phyloP scores from a whole-genome alignment of 495 filamentous ascomycete species.

The Trichoderma gamsii region DNA sequence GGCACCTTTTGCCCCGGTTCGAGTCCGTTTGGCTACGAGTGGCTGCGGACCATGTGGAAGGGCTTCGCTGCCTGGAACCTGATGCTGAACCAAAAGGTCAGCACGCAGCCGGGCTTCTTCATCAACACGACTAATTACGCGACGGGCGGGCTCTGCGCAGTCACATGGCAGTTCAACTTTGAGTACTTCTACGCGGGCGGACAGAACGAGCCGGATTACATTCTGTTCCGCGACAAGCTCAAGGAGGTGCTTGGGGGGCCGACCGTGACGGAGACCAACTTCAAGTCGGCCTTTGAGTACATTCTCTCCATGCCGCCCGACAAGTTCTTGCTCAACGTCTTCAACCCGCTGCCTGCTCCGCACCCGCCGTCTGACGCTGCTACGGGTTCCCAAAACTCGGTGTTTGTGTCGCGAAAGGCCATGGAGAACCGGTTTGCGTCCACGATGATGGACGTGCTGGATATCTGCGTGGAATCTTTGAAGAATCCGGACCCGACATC shows the following conservation, averaged over 20 bases:
- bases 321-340: background rate
- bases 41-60: slow-evolving; percentile 13
- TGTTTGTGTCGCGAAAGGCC: slow-evolving; percentile 14
- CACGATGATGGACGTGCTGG: slow-evolving; percentile 16
- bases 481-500: slow-evolving; percentile 14
- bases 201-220: slow-evolving; percentile 12
- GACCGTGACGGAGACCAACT: background rate
- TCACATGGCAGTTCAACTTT: slow-evolving; percentile 14
- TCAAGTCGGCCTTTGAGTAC: background rate
- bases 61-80: slow-evolving; percentile 12
- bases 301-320: background rate
- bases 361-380: slow-evolving; percentile 10
- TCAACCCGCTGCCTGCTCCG: background rate
- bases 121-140: background rate
- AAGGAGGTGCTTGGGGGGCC: background rate
- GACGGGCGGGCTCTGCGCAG: slow-evolving; percentile 5
- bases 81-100: slow-evolving; percentile 15
- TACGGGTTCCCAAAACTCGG: slow-evolving; percentile 15
- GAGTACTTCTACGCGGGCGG: slow-evolving; percentile 15
- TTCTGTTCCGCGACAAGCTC: slow-evolving; percentile 13
- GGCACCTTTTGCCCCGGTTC: slow-evolving; percentile 12
- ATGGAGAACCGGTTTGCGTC: slow-evolving; percentile 9
- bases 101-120: slow-evolving; percentile 17
- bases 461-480: slow-evolving; percentile 14
- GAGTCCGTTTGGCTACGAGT: slow-evolving; percentile 15